Percentiles rank a stretch among this genome's conserved stretches.
These are phyloP conservation scores for Dioszegia hungarica DNA, from an alignment of 768 basidiomycete genomes.

Conservation along the genomic window DNA sequence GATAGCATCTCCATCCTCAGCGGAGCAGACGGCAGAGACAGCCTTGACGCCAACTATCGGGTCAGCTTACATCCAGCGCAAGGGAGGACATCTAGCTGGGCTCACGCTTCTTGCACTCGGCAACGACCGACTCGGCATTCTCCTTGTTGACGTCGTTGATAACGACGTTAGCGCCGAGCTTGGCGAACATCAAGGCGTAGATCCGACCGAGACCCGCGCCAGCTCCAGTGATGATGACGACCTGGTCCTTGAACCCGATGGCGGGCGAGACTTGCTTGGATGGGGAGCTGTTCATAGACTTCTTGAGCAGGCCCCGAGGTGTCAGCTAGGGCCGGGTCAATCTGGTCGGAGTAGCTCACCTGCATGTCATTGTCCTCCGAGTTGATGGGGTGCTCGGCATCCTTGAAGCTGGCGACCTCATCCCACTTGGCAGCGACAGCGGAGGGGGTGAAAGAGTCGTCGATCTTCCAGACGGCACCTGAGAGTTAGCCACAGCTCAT, in stretches of 20 bases:
- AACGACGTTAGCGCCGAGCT: slow-evolving; percentile 91
- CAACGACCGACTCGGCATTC: slow-evolving; percentile 73
- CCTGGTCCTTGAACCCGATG: slow-evolving; percentile 81
- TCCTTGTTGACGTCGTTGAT: slow-evolving; percentile 91
- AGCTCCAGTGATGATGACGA: slow-evolving; percentile 88
- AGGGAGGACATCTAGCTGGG: slow-evolving; percentile 3
- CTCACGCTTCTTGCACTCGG: slow-evolving; percentile 75
- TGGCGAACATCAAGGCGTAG: slow-evolving; percentile 86
- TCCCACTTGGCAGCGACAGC: slow-evolving; percentile 85
- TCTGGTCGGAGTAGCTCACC: slow-evolving; percentile 18
- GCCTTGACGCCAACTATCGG: slow-evolving; percentile 83
- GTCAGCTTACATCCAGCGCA: neutral
- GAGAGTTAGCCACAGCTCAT: neutral
- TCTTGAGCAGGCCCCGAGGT: slow-evolving; percentile 56
- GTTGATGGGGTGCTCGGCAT: slow-evolving; percentile 62
- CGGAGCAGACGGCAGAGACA: slow-evolving; percentile 71
- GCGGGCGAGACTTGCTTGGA: slow-evolving; percentile 66
- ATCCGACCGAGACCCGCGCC: slow-evolving; percentile 89
- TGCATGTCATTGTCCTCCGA: slow-evolving; percentile 56
- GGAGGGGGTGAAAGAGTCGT: slow-evolving; percentile 84
- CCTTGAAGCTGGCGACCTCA: slow-evolving; percentile 72
- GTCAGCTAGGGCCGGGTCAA: neutral
- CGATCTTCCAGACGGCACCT: slow-evolving; percentile 74
- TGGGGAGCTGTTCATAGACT: slow-evolving; percentile 59
- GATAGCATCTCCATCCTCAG: slow-evolving; percentile 84